phyloP scores from a whole-genome alignment of 192 early-diverging fungal species.

The Coemansia sp. region DNA sequence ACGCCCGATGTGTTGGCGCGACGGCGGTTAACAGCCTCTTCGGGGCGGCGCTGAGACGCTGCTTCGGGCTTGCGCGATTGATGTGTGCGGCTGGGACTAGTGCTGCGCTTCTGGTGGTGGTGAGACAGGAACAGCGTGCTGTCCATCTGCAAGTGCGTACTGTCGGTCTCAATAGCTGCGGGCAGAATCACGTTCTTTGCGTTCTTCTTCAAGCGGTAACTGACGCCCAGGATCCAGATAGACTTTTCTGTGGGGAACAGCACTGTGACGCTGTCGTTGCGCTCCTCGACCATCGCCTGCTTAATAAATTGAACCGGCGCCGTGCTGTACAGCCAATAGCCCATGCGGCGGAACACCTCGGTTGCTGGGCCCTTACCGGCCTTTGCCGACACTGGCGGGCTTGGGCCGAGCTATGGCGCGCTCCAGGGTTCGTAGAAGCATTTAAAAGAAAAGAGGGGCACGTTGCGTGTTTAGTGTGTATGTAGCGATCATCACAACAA shows the following conservation, averaged over 20 bases:
- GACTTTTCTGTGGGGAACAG: conserved; percentile 49
- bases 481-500: conserved; percentile 4
- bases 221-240: conserved; percentile 52
- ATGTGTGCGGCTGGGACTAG: conserved; percentile 31
- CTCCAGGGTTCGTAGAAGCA: neutral
- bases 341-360: conserved; percentile 49
- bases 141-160: conserved; percentile 43
- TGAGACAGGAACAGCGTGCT: conserved; percentile 50
- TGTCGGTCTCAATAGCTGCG: conserved; percentile 40
- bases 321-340: conserved; percentile 56
- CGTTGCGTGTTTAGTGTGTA: neutral
- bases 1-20: conserved; percentile 52
- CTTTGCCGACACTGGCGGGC: conserved; percentile 42
- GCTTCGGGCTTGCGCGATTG: conserved; percentile 29
- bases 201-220: conserved; percentile 51
- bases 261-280: conserved; percentile 48
- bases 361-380: conserved; percentile 42
- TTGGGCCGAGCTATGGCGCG: conserved; percentile 35
- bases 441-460: neutral
- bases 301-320: conserved; percentile 56
- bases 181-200: conserved; percentile 45
- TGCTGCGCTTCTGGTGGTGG: conserved; percentile 52
- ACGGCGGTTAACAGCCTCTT: conserved; percentile 42
- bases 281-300: conserved; percentile 52
- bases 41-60: conserved; percentile 39